Percentiles rank a stretch among this genome's conserved stretches.
Conservation (phyloP, 2,329 filamentous ascomycete genomes). For the Neoscytalidium dimidiatum region DNA sequence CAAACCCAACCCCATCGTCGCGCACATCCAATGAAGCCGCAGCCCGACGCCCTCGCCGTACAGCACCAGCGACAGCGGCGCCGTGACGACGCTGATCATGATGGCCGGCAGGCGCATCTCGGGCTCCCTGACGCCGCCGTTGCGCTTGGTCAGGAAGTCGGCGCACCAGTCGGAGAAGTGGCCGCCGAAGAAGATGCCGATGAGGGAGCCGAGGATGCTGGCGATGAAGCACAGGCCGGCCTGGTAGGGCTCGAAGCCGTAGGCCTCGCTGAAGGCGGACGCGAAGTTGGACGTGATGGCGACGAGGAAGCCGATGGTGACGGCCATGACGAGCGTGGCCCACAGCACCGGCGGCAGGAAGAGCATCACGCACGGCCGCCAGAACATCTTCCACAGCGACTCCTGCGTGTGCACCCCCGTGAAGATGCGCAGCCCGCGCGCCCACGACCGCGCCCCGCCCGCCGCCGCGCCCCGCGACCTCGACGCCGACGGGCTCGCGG, state of each 20-base stretch:
- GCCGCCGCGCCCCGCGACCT: not conserved
- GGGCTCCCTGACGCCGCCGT: conserved; percentile 35
- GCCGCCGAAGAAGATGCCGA: conserved; percentile 56
- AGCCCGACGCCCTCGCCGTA: conserved; percentile 36
- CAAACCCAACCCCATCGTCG: conserved; percentile 57
- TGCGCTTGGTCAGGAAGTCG: conserved; percentile 30
- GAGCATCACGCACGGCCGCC: conserved; percentile 54
- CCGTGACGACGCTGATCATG: conserved; percentile 28
- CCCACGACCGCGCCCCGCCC: not conserved
- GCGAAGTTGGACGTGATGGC: conserved; percentile 36
- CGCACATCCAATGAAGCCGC: conserved; percentile 52
- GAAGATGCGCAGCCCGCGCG: conserved; percentile 41
- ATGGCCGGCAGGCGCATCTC: conserved; percentile 38
- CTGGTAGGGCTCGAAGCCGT: conserved; percentile 36
- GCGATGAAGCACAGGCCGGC: conserved; percentile 55
- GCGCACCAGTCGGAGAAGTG: conserved; percentile 36
- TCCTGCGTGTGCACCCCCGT: conserved; percentile 48
- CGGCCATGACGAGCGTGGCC: conserved; percentile 57
- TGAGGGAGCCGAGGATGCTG: conserved; percentile 49
- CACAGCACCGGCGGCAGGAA: conserved; percentile 56
- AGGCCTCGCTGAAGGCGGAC: conserved; percentile 27
- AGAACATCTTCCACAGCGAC: conserved; percentile 49
- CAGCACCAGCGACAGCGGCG: conserved; percentile 32
- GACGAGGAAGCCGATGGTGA: conserved; percentile 57
- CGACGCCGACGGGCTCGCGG: not conserved